Base-by-base conservation (phyloP, 352 stramenopile genomes). In the Globisporangium nodosum region DNA sequence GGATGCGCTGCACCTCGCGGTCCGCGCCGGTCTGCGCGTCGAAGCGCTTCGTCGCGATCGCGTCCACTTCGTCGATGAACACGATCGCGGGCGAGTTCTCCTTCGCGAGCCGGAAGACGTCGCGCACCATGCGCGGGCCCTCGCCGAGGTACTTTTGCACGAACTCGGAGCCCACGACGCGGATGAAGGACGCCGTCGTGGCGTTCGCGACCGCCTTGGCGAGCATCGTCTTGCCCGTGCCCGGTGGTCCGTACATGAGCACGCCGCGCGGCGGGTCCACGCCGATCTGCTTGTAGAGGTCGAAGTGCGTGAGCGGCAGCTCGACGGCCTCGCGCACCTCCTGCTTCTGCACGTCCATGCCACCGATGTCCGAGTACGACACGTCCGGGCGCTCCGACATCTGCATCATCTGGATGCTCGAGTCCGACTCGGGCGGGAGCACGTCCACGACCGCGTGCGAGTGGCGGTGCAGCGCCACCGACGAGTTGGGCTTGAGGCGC, bases 61-160 rank as follows among this genome's bases (percentile, higher is more conserved):
- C 96, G 70, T 99, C 97, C 53, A 99, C 98, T 73, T 99, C 97
- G 75, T 99, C 98, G 66, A 99, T 99, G 73, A 99, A 99, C 47
- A 99, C 92, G 60, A 99, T 98, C 57, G 92, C 96, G 9, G 97
- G 97, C 45, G 97, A 96, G 76, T 99, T 99, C 73, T 99, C 97
- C 60, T 97, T 96, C 42, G 98, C 98, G 20, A 99, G 87, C 7
- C 97, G 93, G 75, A 99, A 99, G n/a, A 99, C 97, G 73, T 99
- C 97, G 55, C 98, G 94, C 55, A 99, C 98, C 97, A 99, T 99
- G 47, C 97, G 96, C 49, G 98, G 97, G n/a, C 98, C 98, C 81
- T 99, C 97, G 21, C 90, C 89, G 13, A 99, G 69, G 67, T 99
- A 99, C 78, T 99, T 99, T 73, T 99, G 98, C 50, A 99, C 98